phyloP scores from a whole-genome alignment of 2,329 filamentous ascomycete genomes.

The Daldinia eschscholtzii region DNA sequence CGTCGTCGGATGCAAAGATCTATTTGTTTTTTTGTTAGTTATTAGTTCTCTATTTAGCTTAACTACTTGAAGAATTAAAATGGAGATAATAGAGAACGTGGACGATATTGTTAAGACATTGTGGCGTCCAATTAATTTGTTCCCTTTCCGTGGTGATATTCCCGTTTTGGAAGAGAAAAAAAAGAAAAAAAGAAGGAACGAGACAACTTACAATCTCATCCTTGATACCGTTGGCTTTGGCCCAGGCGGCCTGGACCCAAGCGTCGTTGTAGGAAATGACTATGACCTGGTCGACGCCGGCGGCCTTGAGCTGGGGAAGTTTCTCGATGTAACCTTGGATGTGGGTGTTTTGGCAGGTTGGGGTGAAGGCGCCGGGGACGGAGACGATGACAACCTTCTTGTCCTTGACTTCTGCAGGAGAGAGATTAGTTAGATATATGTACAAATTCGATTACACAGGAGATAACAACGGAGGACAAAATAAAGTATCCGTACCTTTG shows the following conservation, averaged over 20 bases:
- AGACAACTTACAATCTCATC: conserved; percentile 69
- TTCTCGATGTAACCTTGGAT: conserved; percentile 84
- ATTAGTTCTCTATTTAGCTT: not conserved
- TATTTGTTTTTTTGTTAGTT: conserved; percentile 45
- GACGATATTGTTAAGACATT: too few species aligned
- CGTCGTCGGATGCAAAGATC: conserved; percentile 81
- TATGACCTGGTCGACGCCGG: conserved; percentile 85
- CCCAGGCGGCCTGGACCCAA: conserved; percentile 90
- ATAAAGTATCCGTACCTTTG: conserved; percentile 64
- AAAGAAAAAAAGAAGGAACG: not conserved
- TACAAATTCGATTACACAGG: not conserved
- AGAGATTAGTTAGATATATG: not conserved
- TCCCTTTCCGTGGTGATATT: conserved; percentile 9
- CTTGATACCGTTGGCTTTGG: conserved; percentile 85
- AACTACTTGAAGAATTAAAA: not conserved
- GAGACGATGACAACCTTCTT: conserved; percentile 70
- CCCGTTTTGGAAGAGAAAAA: conserved; percentile 1
- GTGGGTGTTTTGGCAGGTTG: conserved; percentile 85
- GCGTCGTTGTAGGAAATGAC: conserved; percentile 88
- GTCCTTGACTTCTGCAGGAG: conserved; percentile 61
- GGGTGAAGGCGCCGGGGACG: conserved; percentile 82
- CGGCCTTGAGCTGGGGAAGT: conserved; percentile 76
- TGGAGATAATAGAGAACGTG: not conserved
- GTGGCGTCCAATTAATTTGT: conserved; percentile 26
- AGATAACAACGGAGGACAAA: not conserved